Percentiles rank a stretch among this genome's conserved stretches.
phyloP scores from a whole-genome alignment of 306 rosid genomes.

The Medicago ruthenica region DNA sequence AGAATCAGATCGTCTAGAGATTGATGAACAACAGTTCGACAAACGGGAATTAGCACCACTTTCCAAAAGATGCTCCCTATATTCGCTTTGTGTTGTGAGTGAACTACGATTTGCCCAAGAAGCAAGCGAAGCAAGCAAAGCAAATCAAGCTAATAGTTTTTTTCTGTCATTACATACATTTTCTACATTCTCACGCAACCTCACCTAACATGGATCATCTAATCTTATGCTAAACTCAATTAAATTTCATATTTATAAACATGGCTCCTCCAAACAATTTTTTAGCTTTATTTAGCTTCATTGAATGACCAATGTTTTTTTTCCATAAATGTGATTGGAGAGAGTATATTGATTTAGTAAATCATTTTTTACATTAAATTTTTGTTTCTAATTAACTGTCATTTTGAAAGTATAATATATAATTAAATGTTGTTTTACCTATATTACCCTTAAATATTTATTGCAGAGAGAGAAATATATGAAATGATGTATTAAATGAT shows the following conservation, averaged over 20 bases:
- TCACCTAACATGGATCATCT: constrained; percentile 42
- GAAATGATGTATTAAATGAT: too few relatives aligned
- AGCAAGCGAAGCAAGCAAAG: constrained; percentile 27
- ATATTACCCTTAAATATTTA: too few relatives aligned
- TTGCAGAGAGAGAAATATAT: too few relatives aligned
- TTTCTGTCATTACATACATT: constrained; percentile 8
- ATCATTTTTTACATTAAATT: too few relatives aligned
- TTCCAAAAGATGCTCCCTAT: constrained; percentile 84
- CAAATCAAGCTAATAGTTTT: constrained; percentile 25
- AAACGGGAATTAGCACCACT: constrained; percentile 85
- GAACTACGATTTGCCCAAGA: constrained; percentile 70
- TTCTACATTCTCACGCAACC: constrained; percentile 55
- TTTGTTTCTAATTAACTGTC: too few relatives aligned
- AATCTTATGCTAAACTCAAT: not conserved
- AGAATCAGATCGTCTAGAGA: constrained; percentile 77
- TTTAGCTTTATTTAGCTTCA: too few relatives aligned
- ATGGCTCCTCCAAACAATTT: too few relatives aligned
- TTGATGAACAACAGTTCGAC: constrained; percentile 69
- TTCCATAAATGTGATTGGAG: too few relatives aligned
- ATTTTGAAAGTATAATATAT: too few relatives aligned
- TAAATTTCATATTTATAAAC: not conserved
- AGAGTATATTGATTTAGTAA: too few relatives aligned
- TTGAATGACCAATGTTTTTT: too few relatives aligned
- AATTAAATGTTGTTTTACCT: too few relatives aligned
- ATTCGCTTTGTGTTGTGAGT: constrained; percentile 51